A percentile compares a stretch with the other conserved stretches of the same genome.
phyloP scores from a whole-genome alignment of 176 grass and related monocot species.

The Pharus latifolius region DNA sequence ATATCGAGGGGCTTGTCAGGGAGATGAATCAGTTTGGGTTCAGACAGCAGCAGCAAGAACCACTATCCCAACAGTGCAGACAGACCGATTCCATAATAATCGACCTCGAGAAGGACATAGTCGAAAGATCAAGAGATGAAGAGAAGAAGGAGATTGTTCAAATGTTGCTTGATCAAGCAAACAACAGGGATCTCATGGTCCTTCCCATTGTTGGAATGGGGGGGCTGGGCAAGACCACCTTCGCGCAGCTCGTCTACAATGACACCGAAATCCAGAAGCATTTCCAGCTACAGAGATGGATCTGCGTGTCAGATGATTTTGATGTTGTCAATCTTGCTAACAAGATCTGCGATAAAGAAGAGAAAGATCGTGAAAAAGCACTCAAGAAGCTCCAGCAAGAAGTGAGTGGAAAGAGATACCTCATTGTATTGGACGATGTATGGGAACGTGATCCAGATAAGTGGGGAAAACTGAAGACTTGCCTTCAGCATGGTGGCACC shows the following conservation, averaged over 20 bases:
- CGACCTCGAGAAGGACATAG: neutral
- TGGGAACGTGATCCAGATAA: neutral
- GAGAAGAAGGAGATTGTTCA: conserved; percentile 9
- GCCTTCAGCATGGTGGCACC: neutral
- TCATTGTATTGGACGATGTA: conserved; percentile 29
- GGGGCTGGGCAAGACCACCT: conserved; percentile 21
- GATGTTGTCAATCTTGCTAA: neutral
- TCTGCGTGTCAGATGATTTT: conserved; percentile 21
- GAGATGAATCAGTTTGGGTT: neutral
- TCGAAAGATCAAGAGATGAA: neutral
- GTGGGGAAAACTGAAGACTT: neutral
- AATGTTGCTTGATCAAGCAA: neutral
- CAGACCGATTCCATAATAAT: neutral
- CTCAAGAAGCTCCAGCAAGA: neutral
- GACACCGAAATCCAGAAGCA: neutral
- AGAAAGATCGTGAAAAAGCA: neutral
- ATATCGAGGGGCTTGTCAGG: neutral
- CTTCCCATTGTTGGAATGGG: conserved; percentile 24
- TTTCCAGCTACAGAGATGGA: conserved; percentile 1
- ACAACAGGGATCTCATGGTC: neutral
- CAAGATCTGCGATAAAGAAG: neutral
- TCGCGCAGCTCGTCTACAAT: conserved; percentile 12
- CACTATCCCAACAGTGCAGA: neutral
- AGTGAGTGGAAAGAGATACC: neutral
- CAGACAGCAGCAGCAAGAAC: neutral